Conservation (phyloP, 1,284 basidiomycete species). For the Irpex sp. region DNA sequence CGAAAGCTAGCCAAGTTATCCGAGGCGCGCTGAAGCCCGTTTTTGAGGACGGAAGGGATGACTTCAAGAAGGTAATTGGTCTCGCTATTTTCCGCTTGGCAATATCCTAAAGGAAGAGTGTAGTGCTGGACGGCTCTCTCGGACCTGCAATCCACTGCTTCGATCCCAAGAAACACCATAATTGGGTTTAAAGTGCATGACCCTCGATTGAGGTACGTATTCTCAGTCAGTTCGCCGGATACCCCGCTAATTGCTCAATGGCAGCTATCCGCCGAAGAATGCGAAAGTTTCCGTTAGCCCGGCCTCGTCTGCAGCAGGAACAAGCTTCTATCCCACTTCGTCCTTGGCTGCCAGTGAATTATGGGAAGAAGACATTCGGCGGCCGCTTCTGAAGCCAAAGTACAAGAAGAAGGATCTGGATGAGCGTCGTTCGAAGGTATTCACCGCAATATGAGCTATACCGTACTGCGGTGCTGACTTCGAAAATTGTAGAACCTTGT, state of each 20-base stretch:
- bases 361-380: slow-evolving; percentile 64
- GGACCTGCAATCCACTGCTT: slow-evolving; percentile 59
- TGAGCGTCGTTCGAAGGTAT: slow-evolving; percentile 67
- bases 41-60: slow-evolving; percentile 46
- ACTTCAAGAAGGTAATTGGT: slow-evolving; percentile 54
- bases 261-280: slow-evolving; percentile 80
- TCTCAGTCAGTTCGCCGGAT: not conserved
- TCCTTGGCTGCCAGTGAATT: slow-evolving; percentile 61
- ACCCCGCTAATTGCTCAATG: not conserved
- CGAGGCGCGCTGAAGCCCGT: slow-evolving; percentile 66
- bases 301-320: slow-evolving; percentile 21
- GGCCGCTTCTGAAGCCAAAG: slow-evolving; percentile 53
- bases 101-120: not conserved
- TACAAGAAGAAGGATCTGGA: slow-evolving; percentile 86
- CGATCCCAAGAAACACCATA: slow-evolving; percentile 69
- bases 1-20: slow-evolving; percentile 76
- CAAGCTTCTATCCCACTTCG: slow-evolving; percentile 51
- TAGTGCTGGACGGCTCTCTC: slow-evolving; percentile 71
- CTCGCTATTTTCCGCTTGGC: not conserved
- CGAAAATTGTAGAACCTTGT: slow-evolving; percentile 51
- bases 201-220: slow-evolving; percentile 66
- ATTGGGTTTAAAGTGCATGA: slow-evolving; percentile 79
- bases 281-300: slow-evolving; percentile 37
- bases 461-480: not conserved
- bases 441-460: slow-evolving; percentile 8